Evolutionary conservation across 2,329 filamentous ascomycete species (phyloP).

Genomic region (Orbilia quercus): DNA sequence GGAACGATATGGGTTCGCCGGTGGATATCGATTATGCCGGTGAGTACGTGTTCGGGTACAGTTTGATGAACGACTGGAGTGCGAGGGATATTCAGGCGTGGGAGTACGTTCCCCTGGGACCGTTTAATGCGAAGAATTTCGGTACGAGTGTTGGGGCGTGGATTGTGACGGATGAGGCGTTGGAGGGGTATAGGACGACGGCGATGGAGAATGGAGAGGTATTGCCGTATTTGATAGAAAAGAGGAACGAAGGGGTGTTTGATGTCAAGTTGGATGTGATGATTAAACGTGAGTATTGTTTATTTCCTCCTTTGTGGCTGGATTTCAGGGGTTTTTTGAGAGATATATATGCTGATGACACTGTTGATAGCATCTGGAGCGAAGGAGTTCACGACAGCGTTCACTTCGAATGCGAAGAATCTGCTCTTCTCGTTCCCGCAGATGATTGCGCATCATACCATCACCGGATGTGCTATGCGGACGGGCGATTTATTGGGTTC

Average conservation of each 20-base stretch:
- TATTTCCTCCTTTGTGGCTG: background rate
- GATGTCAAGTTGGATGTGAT: constrained; percentile 78
- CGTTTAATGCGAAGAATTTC: constrained; percentile 87
- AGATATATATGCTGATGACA: too few species aligned
- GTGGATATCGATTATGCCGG: constrained; percentile 74
- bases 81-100: constrained; percentile 83
- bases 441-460: constrained; percentile 82
- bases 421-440: constrained; percentile 85
- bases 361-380: constrained; percentile 64
- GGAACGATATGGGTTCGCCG: constrained; percentile 73
- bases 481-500: constrained; percentile 80
- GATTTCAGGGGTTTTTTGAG: constrained; percentile 1
- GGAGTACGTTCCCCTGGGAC: constrained; percentile 85
- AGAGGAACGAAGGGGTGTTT: constrained; percentile 69
- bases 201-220: constrained; percentile 68
- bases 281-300: constrained; percentile 67
- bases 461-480: constrained; percentile 79
- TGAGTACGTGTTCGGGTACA: constrained; percentile 79
- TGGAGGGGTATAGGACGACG: constrained; percentile 73
- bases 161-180: constrained; percentile 80
- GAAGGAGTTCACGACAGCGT: constrained; percentile 53
- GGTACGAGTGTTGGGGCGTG: constrained; percentile 80
- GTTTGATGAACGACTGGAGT: constrained; percentile 84
- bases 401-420: constrained; percentile 67
- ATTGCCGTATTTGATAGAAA: constrained; percentile 74